Base-by-base conservation (phyloP, 805 yeast genomes). In the Blastobotrys terrestris region DNA sequence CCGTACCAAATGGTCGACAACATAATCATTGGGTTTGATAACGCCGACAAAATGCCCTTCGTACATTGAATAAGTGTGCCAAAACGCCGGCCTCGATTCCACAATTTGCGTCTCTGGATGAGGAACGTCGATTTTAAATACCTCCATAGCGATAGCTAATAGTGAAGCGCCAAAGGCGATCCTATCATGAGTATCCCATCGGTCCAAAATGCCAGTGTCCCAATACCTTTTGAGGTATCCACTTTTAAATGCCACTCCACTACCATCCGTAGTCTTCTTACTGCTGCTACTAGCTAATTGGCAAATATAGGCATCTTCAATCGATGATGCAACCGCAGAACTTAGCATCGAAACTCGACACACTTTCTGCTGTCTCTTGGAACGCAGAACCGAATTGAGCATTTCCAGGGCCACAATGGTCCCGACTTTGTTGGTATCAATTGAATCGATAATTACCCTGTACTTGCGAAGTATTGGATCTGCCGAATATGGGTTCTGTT, bases 11-110 rank as follows among this genome's bases (percentile, higher is more conserved):
- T 78, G 80, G 19, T 78, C 74, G 2, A 83, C 77, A 47, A 92
- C 75, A 7, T 78, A 75, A 55, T 80, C 79, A 66, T 92, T 96
- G 6, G 87, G 70, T 53, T 81, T 83, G 54, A 92, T 72, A 13
- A 90, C 82, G 41, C 99, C 99, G 22, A 87, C 69, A 62, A 82
- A 85, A 52, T 80, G 79, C 31, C 96, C 95, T 50, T 78, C 77
- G 47, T 78, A 76, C 61, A 82, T 86, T 66, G 86, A 91, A 66
- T 86, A 90, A 2, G 89, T 79, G 63, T 91, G 98, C 58, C 83
- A 83, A 63, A 94, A 86, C 0, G 97, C 98, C 1, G 97, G 96
- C 11, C 88, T 90, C 35, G 76, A 72, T 19, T 89, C 92, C 31
- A 69, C 69, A 14, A 84, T 83, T 0, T 66, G 65, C 49, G 96